Evolutionary conservation across 148 eudicot genomes (phyloP), one percentile per base, ranked within the genome.

Genomic region (Fagopyrum esculentum): DNA sequence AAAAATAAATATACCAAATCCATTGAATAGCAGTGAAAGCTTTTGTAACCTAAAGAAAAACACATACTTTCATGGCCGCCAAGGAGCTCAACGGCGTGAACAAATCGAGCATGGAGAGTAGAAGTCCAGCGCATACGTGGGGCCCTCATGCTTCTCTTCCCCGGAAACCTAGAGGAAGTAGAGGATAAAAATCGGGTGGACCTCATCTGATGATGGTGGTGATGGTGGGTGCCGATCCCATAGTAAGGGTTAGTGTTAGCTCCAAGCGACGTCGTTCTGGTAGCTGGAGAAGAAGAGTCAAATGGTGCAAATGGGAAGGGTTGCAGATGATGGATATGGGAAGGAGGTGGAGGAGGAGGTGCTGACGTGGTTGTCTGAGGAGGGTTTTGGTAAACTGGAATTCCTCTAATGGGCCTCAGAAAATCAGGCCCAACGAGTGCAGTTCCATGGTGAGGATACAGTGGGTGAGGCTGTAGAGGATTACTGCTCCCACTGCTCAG

Each of bases 101-200:
- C 97, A 54, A 94, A 94, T 0, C 98, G 93, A 45, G 95, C 91
- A 51, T 94, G 98, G 30, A 94, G 98, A 0, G 97, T 87, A 0
- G 91, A 86, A 9, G 98, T 94, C 98, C 98, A 94, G 19, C 98
- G 83, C 98, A 94, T 94, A 80, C 98, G 81, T 0, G 98, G 98
- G 4, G 97, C 98, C 78, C 98, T 84, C 96, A 88, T 91, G 83
- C 93, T 91, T 3, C 98, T 84, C 73, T 90, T 94, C 0, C 83
- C 85, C 66, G 98, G 93, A 81, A 89, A 90, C 85, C 95, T 43
- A 43, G 71, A 63, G 0, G 69, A 63, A 4, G 69, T 10, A 5
- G 69, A 29, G 7, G 69, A 29, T 7, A 63, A 29, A 5, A 63
- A 63, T 29, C 69, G 73, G 9, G 97, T 82, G 9, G 96, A 82